Conservation (phyloP, 352 stramenopile genomes). For the Plasmopara viticola region DNA sequence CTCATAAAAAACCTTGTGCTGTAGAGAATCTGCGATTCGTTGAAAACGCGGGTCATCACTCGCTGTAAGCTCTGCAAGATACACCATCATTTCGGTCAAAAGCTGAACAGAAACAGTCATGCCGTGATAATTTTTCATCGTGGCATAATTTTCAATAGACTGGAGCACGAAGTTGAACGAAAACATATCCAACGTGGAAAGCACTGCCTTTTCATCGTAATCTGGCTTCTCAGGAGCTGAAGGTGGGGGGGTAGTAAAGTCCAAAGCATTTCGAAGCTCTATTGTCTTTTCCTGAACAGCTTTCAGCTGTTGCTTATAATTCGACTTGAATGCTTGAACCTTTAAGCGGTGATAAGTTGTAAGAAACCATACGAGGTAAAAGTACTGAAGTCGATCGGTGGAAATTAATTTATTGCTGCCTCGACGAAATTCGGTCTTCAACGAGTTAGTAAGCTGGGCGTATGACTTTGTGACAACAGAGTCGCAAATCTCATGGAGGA, state of each 20-base stretch:
- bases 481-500: constrained; percentile 72
- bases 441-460: constrained; percentile 78
- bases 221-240: constrained; percentile 34
- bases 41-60: constrained; percentile 76
- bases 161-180: constrained; percentile 88
- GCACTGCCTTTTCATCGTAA: constrained; percentile 72
- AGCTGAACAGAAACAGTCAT: constrained; percentile 81
- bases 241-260: constrained; percentile 41
- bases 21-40: constrained; percentile 74
- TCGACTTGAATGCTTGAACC: constrained; percentile 61
- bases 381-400: constrained; percentile 85
- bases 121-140: constrained; percentile 70
- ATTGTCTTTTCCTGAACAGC: constrained; percentile 48
- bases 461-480: constrained; percentile 72
- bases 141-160: constrained; percentile 82
- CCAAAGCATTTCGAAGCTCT: constrained; percentile 43
- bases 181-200: constrained; percentile 87
- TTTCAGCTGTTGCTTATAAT: constrained; percentile 54
- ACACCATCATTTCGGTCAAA: constrained; percentile 82
- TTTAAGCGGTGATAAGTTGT: constrained; percentile 77
- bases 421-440: constrained; percentile 82
- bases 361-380: constrained; percentile 83
- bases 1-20: constrained; percentile 88
- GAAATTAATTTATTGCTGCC: constrained; percentile 79
- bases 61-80: constrained; percentile 57